These are phyloP conservation scores for Phytopythium litorale DNA, from an alignment of 352 stramenopile genomes.

Conservation along the genomic window DNA sequence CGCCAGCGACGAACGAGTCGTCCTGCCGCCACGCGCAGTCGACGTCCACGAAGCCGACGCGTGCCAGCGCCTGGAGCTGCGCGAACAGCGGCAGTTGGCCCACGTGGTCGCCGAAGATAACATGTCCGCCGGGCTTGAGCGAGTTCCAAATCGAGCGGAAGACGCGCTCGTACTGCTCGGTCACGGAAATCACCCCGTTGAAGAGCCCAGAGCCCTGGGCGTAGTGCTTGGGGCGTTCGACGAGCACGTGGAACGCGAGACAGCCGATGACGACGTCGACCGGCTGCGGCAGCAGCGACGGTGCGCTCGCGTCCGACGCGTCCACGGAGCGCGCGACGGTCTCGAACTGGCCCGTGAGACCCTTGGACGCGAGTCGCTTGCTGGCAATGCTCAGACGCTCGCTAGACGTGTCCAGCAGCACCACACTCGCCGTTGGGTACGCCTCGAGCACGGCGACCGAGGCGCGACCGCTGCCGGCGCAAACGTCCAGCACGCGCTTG, in stretches of 20 bases:
- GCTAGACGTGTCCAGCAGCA: constrained; percentile 52
- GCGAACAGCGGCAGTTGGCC: constrained; percentile 58
- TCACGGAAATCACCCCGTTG: constrained; percentile 7
- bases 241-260: constrained; percentile 67
- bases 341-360: constrained; percentile 8
- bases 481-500: constrained; percentile 61
- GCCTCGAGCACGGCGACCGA: constrained; percentile 46
- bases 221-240: constrained; percentile 55
- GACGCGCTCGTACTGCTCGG: constrained; percentile 42
- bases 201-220: neutral
- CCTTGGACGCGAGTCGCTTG: constrained; percentile 24
- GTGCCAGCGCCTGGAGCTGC: constrained; percentile 53
- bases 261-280: constrained; percentile 62
- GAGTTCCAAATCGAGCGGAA: constrained; percentile 52
- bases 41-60: constrained; percentile 64
- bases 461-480: constrained; percentile 57
- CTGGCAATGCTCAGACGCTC: constrained; percentile 53
- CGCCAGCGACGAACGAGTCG: constrained; percentile 76
- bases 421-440: constrained; percentile 53
- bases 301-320: constrained; percentile 12
- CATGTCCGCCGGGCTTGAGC: constrained; percentile 54
- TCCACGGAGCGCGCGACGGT: constrained; percentile 20
- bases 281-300: constrained; percentile 16
- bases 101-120: constrained; percentile 73
- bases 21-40: constrained; percentile 69